phyloP scores from a whole-genome alignment of 257 asterid genomes.

The Jacaranda mimosifolia region DNA sequence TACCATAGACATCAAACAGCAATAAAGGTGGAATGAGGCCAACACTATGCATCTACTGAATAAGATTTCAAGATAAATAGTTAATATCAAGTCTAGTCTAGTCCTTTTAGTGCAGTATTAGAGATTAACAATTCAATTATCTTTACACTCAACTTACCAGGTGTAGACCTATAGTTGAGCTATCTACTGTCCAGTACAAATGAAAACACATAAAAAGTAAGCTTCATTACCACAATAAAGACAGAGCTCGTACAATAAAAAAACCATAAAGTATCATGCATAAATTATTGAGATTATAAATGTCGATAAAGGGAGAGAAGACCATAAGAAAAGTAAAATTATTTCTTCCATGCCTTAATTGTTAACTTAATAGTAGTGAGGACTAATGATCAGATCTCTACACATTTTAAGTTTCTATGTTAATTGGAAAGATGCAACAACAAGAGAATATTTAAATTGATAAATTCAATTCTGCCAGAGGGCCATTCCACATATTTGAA shows the following conservation, averaged over 20 bases:
- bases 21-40: slow-evolving; percentile 5
- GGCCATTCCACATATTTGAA: slow-evolving; percentile 8
- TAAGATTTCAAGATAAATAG: slow-evolving; percentile 14
- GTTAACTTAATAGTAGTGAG: slow-evolving; percentile 5
- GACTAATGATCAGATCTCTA: slow-evolving; percentile 29
- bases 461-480: slow-evolving; percentile 13
- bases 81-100: slow-evolving; percentile 18
- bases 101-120: slow-evolving; percentile 5
- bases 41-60: background rate
- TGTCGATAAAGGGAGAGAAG: slow-evolving; percentile 11
- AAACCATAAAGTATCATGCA: background rate
- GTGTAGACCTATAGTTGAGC: background rate
- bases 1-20: slow-evolving; percentile 1
- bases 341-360: slow-evolving; percentile 17
- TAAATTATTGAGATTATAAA: background rate
- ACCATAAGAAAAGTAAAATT: background rate
- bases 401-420: background rate
- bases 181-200: slow-evolving; percentile 7
- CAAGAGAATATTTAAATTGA: background rate
- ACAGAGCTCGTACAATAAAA: slow-evolving; percentile 14
- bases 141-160: slow-evolving; percentile 27
- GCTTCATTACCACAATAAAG: background rate
- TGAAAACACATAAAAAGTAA: background rate
- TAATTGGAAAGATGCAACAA: background rate
- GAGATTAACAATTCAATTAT: slow-evolving; percentile 24